Conservation (phyloP, 495 filamentous ascomycete species). For the Xylaria grammica region DNA sequence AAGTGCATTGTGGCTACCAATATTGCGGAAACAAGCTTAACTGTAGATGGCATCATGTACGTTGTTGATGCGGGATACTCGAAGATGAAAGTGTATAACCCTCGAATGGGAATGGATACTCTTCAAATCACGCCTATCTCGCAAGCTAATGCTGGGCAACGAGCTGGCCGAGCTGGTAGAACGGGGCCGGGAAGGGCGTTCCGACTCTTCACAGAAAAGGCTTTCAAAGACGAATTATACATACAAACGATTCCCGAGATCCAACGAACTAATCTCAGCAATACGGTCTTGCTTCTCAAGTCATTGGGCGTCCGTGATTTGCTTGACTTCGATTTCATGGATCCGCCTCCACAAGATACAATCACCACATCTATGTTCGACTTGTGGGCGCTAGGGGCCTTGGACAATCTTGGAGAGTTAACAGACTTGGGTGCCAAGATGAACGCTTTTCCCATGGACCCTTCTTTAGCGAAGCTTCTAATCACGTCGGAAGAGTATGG, state of each 20-base stretch:
- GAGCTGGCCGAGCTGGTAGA: conserved; percentile 90
- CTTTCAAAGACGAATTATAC: conserved; percentile 96
- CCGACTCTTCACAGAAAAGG: conserved; percentile 90
- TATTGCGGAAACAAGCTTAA: conserved; percentile 97
- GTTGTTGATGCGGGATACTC: conserved; percentile 96
- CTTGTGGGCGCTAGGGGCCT: conserved; percentile 92
- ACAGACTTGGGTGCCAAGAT: conserved; percentile 87
- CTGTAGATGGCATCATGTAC: conserved; percentile 99
- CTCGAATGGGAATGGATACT: conserved; percentile 98
- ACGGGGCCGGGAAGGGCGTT: conserved; percentile 97
- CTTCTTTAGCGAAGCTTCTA: conserved; percentile 88
- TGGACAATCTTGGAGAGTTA: conserved; percentile 92
- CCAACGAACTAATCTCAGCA: conserved; percentile 92
- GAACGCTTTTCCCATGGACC: conserved; percentile 98
- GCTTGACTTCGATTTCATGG: conserved; percentile 99
- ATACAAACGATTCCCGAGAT: conserved; percentile 98
- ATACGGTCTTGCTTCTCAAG: conserved; percentile 93
- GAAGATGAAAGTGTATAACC: conserved; percentile 98
- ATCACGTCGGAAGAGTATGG: conserved; percentile 85
- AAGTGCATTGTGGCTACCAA: conserved; percentile 99
- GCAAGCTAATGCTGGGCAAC: conserved; percentile 92
- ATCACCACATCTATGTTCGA: conserved; percentile 98
- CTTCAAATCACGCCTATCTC: conserved; percentile 98
- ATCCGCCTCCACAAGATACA: conserved; percentile 96
- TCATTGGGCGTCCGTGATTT: conserved; percentile 93